Percentiles rank a stretch among this genome's conserved stretches.
Conservation (phyloP, 768 basidiomycete genomes). For the Paxillus ammoniavirescens region DNA sequence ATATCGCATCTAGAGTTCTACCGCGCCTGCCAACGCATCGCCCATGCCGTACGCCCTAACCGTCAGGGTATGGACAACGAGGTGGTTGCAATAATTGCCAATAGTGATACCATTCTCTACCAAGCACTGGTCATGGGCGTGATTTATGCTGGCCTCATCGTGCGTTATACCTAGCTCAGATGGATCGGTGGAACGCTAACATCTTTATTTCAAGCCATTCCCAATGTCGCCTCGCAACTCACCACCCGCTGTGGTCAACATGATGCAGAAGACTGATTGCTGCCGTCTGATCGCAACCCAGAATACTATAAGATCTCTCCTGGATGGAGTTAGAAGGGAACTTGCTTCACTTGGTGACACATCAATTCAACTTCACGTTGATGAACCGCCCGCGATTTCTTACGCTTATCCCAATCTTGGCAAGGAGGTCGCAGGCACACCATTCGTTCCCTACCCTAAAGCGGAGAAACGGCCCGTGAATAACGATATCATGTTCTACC, state of each 20-base stretch:
- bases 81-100: conserved; percentile 37
- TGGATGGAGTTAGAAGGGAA: conserved; percentile 27
- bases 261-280: conserved; percentile 38
- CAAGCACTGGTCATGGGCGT: conserved; percentile 39
- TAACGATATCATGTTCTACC: conserved; percentile 31
- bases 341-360: conserved; percentile 3
- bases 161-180: not conserved
- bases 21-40: conserved; percentile 43
- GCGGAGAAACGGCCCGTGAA: not conserved
- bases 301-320: conserved; percentile 27
- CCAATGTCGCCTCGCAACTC: conserved; percentile 40
- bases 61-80: conserved; percentile 31
- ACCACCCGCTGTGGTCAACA: conserved; percentile 30
- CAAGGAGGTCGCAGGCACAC: not conserved
- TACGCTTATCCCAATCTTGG: conserved; percentile 10
- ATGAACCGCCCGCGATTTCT: conserved; percentile 12
- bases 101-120: conserved; percentile 41
- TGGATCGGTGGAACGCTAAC: not conserved
- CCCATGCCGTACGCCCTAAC: conserved; percentile 37
- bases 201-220: conserved; percentile 26
- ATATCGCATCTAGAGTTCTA: conserved; percentile 45
- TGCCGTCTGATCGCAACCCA: conserved; percentile 38
- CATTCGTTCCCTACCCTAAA: conserved; percentile 13
- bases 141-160: conserved; percentile 8
- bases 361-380: conserved; percentile 8